phyloP scores from a whole-genome alignment of 2,329 filamentous ascomycete species.

The Epichloe glyceriae region DNA sequence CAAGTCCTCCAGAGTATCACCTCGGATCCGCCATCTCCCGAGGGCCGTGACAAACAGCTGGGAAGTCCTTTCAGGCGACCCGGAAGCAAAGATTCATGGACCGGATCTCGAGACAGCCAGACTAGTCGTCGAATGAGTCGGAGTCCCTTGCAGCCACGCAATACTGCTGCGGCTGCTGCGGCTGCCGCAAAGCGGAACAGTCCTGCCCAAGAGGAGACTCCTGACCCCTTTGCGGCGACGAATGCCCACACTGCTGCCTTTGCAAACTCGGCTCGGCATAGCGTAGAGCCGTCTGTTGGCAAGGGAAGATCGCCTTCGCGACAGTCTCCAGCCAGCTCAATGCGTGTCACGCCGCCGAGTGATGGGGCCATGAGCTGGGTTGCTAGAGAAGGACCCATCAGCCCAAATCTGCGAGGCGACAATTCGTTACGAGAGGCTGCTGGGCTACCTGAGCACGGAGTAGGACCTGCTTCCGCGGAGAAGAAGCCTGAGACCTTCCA shows the following conservation, averaged over 20 bases:
- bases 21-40: conserved; percentile 45
- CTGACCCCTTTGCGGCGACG: conserved; percentile 13
- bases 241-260: conserved; percentile 18
- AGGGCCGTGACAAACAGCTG: conserved; percentile 34
- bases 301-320: conserved; percentile 8
- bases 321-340: conserved; percentile 20
- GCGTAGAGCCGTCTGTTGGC: conserved; percentile 8
- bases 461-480: conserved; percentile 1
- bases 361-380: conserved; percentile 33
- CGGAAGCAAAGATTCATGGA: conserved; percentile 22
- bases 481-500: conserved; percentile 1
- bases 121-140: conserved; percentile 14
- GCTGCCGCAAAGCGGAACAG: conserved; percentile 7
- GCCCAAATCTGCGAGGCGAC: conserved; percentile 22
- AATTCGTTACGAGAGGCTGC: conserved; percentile 19
- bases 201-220: conserved; percentile 17
- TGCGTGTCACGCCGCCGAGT: conserved; percentile 17
- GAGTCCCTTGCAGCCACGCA: conserved; percentile 17
- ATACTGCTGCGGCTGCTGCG: conserved; percentile 6
- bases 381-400: conserved; percentile 24
- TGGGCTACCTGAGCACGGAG: conserved; percentile 4
- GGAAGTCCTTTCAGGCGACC: conserved; percentile 42
- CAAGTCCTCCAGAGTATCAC: conserved; percentile 44
- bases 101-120: conserved; percentile 15
- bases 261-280: conserved; percentile 19